These are phyloP conservation scores for Russula ochroleuca DNA, from an alignment of 768 basidiomycete genomes.

Conservation along the genomic window DNA sequence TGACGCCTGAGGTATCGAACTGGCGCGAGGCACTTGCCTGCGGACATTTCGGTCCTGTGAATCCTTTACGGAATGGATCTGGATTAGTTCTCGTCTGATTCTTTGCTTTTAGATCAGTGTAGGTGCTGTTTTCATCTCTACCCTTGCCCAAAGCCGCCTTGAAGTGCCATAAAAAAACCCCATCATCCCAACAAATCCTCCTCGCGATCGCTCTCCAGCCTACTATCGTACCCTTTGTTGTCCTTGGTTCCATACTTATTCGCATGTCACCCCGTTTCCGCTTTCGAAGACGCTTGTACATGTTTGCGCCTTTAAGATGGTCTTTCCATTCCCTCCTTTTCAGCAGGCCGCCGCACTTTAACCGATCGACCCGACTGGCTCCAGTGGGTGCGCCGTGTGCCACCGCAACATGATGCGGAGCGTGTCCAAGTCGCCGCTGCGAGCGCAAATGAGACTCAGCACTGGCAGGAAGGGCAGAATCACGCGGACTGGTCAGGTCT, in stretches of 20 bases:
- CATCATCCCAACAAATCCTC: slow-evolving; percentile 61
- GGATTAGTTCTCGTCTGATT: background rate
- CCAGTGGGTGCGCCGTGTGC: slow-evolving; percentile 23
- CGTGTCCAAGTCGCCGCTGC: background rate
- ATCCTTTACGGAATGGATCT: slow-evolving; percentile 20
- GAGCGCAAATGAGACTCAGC: background rate
- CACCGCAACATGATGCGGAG: slow-evolving; percentile 1
- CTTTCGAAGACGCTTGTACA: background rate
- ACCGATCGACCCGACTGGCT: slow-evolving; percentile 26
- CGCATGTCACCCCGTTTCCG: slow-evolving; percentile 41
- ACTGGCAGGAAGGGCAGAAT: background rate
- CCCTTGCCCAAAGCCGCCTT: slow-evolving; percentile 60
- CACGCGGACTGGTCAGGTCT: background rate
- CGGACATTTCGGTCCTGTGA: slow-evolving; percentile 75
- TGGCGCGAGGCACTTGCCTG: slow-evolving; percentile 87
- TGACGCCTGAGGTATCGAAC: slow-evolving; percentile 80
- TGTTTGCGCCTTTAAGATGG: slow-evolving; percentile 35
- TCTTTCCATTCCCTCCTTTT: slow-evolving; percentile 52
- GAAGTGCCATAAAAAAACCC: slow-evolving; percentile 51
- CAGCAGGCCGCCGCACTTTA: slow-evolving; percentile 30
- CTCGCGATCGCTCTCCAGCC: slow-evolving; percentile 71
- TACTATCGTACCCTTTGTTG: slow-evolving; percentile 83
- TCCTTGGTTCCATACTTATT: slow-evolving; percentile 78
- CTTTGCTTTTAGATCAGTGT: slow-evolving; percentile 71
- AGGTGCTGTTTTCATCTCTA: slow-evolving; percentile 83